Base-by-base conservation (phyloP, 2,329 filamentous ascomycete genomes). In the Elsinoe necatrix region DNA sequence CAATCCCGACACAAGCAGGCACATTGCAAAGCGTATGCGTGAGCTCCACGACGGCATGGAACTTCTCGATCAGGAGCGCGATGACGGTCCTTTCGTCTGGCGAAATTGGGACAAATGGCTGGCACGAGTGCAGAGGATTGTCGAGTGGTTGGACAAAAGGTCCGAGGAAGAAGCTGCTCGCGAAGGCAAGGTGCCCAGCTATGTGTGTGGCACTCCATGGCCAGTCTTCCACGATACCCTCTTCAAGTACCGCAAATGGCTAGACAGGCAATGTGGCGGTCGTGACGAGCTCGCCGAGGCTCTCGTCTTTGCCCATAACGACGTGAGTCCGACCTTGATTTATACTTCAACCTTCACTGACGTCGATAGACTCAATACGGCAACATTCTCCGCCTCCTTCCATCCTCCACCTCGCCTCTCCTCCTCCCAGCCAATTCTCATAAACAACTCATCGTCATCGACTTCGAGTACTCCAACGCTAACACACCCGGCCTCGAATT, bases 1-100 rank as follows among this genome's bases (percentile, higher is more conserved):
- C 35, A 82, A 88, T 29, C 81, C 88, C 0, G 87, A 89, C 51
- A 96, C 89, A 0, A 95, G 87, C 31, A 87, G 82, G 66, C 88
- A 95, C 67, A 98, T 98, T 66, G 92, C 93, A 11, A 97, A 97
- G 76, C 87, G 93, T 52, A 95, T 98, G 89, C 81, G 91, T 61
- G 93, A 98, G 71, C 78, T 98, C 34, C 93, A 98, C 65, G 88
- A 95, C 54, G 93, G 93, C 0, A 86, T 98, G 60, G 90, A 96
- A 25, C 76, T 98, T 18, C 78, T 95, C 0, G 80, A 85, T 1
- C 77, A 84, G 34, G 93, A 98, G 71, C 80, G 84, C 52, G 80
- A 87, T 34, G 83, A 79, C 18, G 93, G 93, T 0, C 87, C 93
- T 0, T 85, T 84, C 56, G 86, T 95, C 9, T 95, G 89, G 81